Evolutionary conservation across 257 asterid species (phyloP), one percentile per base, ranked within the genome.

Genomic region (Solanum corneliomulleri): DNA sequence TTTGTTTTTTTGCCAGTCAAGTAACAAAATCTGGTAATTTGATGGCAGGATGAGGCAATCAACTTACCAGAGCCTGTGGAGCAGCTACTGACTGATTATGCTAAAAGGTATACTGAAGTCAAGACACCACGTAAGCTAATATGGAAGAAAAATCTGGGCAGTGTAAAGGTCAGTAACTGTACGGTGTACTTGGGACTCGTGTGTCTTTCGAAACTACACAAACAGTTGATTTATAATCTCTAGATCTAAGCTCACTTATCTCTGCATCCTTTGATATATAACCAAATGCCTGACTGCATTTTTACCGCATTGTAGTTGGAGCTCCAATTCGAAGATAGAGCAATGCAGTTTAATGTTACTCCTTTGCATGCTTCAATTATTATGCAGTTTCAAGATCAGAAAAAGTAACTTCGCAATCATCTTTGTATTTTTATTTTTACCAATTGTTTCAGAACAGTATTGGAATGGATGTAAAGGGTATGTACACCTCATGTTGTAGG

Each of bases 121-220:
- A 97, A 97, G 92, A 94, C 98, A 89, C 99, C 99, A 20, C 98
- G 99, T 83, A 97, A 97, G 92, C 96, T 97, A 86, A 88, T 92
- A 39, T 97, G 99, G 99, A 97, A 94, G 95, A 97, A 91, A 91
- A 97, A 93, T 92, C 99, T 97, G 83, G 99, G 99, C 84, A 90
- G 96, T 75, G 99, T 97, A 60, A 97, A 97, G 99, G 99, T 97
- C 71, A 90, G 99, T 89, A 88, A 87, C 90, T 89, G 82, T 89
- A 85, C 29, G 41, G 81, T 87, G 39, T 77, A 72, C 84, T 31
- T 86, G 41, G 9, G 23, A 58, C 81, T 62, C 23, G 11, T 49
- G 27, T 29, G 44, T 29, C 85, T 29, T 80, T 49, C 10, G 3
- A 47, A 11, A 80, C 85, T 47, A 29, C 44, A 18, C 20, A 52